Base-by-base conservation (phyloP, 805 yeast species). In the Starmera amethionina region DNA sequence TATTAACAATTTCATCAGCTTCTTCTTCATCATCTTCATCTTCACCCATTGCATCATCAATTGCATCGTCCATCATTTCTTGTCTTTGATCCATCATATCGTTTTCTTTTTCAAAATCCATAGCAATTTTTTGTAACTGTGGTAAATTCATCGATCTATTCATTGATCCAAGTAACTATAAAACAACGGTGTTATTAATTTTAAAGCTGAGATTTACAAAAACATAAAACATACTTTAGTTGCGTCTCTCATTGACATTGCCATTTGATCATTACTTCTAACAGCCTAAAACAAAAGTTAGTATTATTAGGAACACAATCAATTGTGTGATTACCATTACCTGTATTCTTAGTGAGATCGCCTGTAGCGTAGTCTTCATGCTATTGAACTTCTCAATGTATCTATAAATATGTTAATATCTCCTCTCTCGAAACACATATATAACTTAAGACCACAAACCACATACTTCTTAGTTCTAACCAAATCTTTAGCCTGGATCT, bases 61-160 rank as follows among this genome's bases (percentile, higher is more conserved):
- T 82, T 15, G 96, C 94, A 58, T 93, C 98, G 58, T 93, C 98
- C 83, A 93, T 93, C 77, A 94, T 86, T 59, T 94, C 99, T 61
- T 94, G 97, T 55, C 95, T 81, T 64, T 93, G 98, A 60, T 90
- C 97, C 97, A 93, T 93, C 51, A 94, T 67, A 57, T 94, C 98
- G 61, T 84, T 86, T 55, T 90, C 95, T 53, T 77, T 79, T 54
- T 93, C 95, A 60, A 93, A 93, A 53, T 93, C 97, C 83, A 86
- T 89, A 3, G 97, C 87, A 16, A 93, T 93, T 45, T 82, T 74
- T 42, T 86, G 82, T 45, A 93, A 65, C 50, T 85, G 94, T 1
- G 96, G 96, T 46, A 93, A 63, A 55, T 94, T 93, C 94, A 93
- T 83, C 42, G 77, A 77, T 52, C 80, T 68, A 60, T 93, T 93